Evolutionary conservation across 305 asterid species (phyloP), one percentile per base, ranked within the genome.

Genomic region (Coffea humblotiana): DNA sequence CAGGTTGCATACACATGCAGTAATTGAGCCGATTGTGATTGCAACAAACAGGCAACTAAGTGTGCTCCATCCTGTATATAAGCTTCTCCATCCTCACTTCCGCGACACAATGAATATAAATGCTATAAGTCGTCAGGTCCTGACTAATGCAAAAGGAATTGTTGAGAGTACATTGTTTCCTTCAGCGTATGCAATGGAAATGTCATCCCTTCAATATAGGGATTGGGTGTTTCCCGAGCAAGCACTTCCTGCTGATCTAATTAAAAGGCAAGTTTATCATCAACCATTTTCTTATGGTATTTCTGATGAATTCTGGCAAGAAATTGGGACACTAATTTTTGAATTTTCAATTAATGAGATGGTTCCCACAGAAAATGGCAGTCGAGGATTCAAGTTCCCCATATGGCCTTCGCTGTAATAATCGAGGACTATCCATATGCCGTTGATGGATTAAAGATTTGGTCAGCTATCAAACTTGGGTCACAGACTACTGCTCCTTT

Each of bases 391-490:
- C 88, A 0, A 87, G 74, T 78, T 88, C 88, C 10, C 89, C 88
- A 18, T 88, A 88, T 37, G 97, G 97, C 13, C 75, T 95, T 71
- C 90, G 92, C 23, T 82, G n/a, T 93, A 67, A 82, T 90, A 47
- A 91, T 95, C 8, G 90, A 92, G 79, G 99, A 95, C 84, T 93
- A 95, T 71, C 98, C 99, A 5, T 93, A 75, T 76, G 98, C 98
- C 40, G 97, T 93, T 27, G 98, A 95, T 79, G 99, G 98, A 14
- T 89, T 95, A 10, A 88, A 92, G 83, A 87, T 95, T 0, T 95
- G 99, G 98, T 75, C 91, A 75, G 97, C 99, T 54, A 93, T 95
- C 78, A 87, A 84, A 67, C 89, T 71, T 95, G 98, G 98, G 97
- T 93, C 7, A 75, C 81, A 32, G 90, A 95, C 66, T 95, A 93